Conservation (phyloP, 495 filamentous ascomycete genomes). For the Neurospora sp. region DNA sequence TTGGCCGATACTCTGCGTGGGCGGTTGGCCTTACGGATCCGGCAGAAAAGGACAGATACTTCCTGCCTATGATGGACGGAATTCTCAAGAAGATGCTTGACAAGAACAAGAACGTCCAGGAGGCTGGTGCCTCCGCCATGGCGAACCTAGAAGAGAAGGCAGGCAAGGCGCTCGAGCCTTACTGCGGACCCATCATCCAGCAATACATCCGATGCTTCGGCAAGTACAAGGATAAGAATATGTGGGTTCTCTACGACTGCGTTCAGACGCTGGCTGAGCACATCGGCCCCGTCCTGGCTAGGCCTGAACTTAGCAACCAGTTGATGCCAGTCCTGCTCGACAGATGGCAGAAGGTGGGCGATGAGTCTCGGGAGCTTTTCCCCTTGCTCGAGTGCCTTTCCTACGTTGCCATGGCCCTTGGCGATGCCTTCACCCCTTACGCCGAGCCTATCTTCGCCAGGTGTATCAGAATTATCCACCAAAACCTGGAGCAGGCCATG, state of each 20-base stretch:
- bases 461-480: constrained; percentile 83
- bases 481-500: constrained; percentile 71
- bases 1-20: constrained; percentile 91
- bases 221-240: constrained; percentile 96
- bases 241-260: constrained; percentile 98
- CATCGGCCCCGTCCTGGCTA: constrained; percentile 67
- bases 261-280: constrained; percentile 94
- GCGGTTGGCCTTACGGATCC: constrained; percentile 64
- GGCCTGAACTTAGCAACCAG: constrained; percentile 66
- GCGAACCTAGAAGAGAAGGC: constrained; percentile 94
- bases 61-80: constrained; percentile 96
- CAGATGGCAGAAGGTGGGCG: constrained; percentile 76
- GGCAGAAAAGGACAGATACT: constrained; percentile 61
- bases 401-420: constrained; percentile 83
- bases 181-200: constrained; percentile 79
- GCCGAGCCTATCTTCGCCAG: constrained; percentile 74
- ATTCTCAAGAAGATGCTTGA: constrained; percentile 92
- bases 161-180: constrained; percentile 64
- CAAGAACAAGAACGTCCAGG: constrained; percentile 94
- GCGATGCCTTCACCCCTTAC: constrained; percentile 71
- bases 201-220: constrained; percentile 89
- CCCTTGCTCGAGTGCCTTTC: constrained; percentile 91
- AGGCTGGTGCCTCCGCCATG: constrained; percentile 92
- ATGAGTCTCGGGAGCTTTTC: constrained; percentile 89
- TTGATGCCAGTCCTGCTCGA: constrained; percentile 93